A percentile compares a stretch with the other conserved stretches of the same genome.
Evolutionary conservation across 192 early-diverging fungal species (phyloP).

Genomic region (Polychytrium aggregatum): DNA sequence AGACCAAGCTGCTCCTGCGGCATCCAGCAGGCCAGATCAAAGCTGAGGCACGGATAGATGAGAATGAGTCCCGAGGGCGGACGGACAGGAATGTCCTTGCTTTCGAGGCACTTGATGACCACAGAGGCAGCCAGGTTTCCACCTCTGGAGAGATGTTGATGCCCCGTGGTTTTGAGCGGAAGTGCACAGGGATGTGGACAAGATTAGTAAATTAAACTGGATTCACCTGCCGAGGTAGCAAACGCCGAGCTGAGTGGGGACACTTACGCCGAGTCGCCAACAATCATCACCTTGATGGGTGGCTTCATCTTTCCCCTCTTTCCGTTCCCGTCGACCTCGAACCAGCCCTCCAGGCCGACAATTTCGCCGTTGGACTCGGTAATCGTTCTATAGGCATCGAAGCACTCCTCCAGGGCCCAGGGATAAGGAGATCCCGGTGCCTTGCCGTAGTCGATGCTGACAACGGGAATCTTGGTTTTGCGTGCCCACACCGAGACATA

Average conservation of each 20-base stretch:
- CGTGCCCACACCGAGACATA: slow-evolving; percentile 73
- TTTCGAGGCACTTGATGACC: slow-evolving; percentile 68
- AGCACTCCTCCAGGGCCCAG: slow-evolving; percentile 79
- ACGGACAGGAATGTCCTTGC: slow-evolving; percentile 38
- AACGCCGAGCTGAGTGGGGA: too few relatives aligned
- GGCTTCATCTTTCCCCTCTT: slow-evolving; percentile 13
- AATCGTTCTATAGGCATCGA: slow-evolving; percentile 70
- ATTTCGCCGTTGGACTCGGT: slow-evolving; percentile 62
- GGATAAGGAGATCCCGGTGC: slow-evolving; percentile 95
- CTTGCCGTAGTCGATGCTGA: slow-evolving; percentile 86
- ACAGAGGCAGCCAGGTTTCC: slow-evolving; percentile 74
- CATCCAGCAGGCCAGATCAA: slow-evolving; percentile 93
- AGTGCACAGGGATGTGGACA: too few relatives aligned
- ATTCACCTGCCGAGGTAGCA: too few relatives aligned
- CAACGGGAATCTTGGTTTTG: slow-evolving; percentile 55
- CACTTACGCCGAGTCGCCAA: slow-evolving; percentile 89
- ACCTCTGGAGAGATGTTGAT: slow-evolving; percentile 52
- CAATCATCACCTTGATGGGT: slow-evolving; percentile 61
- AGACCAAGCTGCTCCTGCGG: slow-evolving; percentile 44
- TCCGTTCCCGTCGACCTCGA: slow-evolving; percentile 11
- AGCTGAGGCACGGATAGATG: slow-evolving; percentile 82
- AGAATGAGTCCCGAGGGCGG: slow-evolving; percentile 67
- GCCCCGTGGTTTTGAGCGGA: too few relatives aligned
- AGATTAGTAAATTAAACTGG: too few relatives aligned
- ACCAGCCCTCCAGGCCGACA: slow-evolving; percentile 63